Conservation (phyloP, 139 green algal species). For the Ostreobium quekettii region DNA sequence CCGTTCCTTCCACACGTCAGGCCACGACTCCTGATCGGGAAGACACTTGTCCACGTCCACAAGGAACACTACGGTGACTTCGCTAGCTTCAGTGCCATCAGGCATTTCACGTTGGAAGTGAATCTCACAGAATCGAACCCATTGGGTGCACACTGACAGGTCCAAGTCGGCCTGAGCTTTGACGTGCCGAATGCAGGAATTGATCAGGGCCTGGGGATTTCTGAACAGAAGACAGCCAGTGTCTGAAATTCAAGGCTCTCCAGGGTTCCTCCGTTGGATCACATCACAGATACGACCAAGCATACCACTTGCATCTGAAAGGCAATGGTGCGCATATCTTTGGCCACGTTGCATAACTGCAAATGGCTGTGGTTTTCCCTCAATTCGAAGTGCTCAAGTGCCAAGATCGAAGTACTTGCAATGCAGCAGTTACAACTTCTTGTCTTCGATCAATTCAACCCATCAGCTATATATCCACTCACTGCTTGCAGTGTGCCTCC, state of each 20-base stretch:
- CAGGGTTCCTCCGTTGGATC: background rate
- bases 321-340: background rate
- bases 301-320: background rate
- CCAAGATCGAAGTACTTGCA: too few species aligned
- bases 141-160: constrained; percentile 35
- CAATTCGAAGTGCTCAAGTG: too few species aligned
- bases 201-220: constrained; percentile 36
- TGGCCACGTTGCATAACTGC: background rate
- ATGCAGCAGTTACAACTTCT: too few species aligned
- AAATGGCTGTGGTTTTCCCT: too few species aligned
- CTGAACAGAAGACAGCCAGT: constrained; percentile 19
- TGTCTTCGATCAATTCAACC: too few species aligned
- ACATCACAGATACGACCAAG: constrained; percentile 6
- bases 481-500: too few species aligned
- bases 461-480: too few species aligned
- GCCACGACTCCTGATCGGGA: constrained; percentile 32
- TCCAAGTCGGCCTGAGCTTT: constrained; percentile 47
- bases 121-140: constrained; percentile 55
- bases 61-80: constrained; percentile 53
- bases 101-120: constrained; percentile 36
- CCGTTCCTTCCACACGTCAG: constrained; percentile 33
- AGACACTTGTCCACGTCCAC: constrained; percentile 37
- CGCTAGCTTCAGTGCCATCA: constrained; percentile 8
- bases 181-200: constrained; percentile 41
- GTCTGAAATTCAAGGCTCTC: background rate